Base-by-base conservation (phyloP, 176 grass and related monocot genomes). In the Bonia amplexicaulis region DNA sequence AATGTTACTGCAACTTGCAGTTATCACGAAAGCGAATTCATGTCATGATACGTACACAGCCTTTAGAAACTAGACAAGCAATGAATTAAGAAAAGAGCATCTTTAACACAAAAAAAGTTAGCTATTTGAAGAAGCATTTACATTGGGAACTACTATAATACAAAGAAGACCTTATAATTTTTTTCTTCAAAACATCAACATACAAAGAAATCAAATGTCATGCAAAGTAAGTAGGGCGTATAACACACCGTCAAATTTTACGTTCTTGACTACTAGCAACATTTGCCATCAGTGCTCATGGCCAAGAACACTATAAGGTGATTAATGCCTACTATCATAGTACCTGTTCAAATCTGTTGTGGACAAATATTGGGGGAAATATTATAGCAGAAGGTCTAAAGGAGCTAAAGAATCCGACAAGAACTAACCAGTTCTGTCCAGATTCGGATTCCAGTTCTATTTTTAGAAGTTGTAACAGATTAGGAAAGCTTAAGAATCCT, bases 231-330 rank as follows among this genome's bases (percentile, higher is more conserved):
- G 9, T 67, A 83, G 33, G 16, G 8, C 23, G 20, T 25, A 20
- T 58, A 74, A 74, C 55, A 84, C 9, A 4, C 66, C 12, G 6
- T 16, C 48, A 80, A 79, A 16, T 35, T 62, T 77, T 20, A 85
- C 4, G 3, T 74, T 73, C 39, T 89, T 84, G 20, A 68, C 26
- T 57, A 66, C n/a, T 57, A 66, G 68, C 52, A 47, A 84, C 41
- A 29, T 73, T 89, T 79, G 15, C 47, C 51, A 66, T 33, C 42
- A 47, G 22, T 39, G 13, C 6, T 20, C 51, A 9, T 51, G 42
- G 8, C 49, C 49, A 80, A 26, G 22, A 80, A 60, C 27, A 74
- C 15, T 69, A 60, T 4, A 17, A 57, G 51, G 7, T 58, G 27
- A 69, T 68, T 55, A 46, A 10, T 74, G 16, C 57, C 6, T 72